Conservation (phyloP, 441 rosid genomes). For the Adansonia grandidieri region DNA sequence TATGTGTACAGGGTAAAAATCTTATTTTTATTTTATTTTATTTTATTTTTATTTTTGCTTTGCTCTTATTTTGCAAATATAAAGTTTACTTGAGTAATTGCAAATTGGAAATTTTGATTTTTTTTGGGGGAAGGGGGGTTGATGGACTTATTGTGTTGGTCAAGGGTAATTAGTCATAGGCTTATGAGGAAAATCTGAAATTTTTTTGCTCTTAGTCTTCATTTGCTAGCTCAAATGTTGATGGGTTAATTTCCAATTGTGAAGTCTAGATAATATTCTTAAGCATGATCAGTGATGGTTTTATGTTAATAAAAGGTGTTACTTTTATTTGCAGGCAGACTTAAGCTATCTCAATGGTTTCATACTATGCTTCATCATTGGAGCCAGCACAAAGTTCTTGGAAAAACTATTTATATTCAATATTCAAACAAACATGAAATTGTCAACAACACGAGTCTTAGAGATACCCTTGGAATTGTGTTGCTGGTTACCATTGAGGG, state of each 20-base stretch:
- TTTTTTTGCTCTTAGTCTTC: background rate
- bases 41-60: background rate
- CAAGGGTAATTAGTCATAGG: background rate
- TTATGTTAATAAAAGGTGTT: conserved; percentile 21
- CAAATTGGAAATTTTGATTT: background rate
- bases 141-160: background rate
- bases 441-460: conserved; percentile 97
- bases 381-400: conserved; percentile 96
- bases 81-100: background rate
- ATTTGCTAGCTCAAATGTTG: background rate
- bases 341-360: conserved; percentile 96
- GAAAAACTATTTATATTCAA: conserved; percentile 93
- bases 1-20: background rate
- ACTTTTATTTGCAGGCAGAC: conserved; percentile 59
- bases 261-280: background rate
- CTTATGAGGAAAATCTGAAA: background rate
- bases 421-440: conserved; percentile 95
- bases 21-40: background rate
- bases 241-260: background rate
- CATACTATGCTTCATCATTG: conserved; percentile 94
- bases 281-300: background rate
- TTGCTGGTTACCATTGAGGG: conserved; percentile 93
- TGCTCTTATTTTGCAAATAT: background rate
- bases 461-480: conserved; percentile 96
- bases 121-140: background rate